phyloP scores from a whole-genome alignment of 305 asterid species.

The Fraxinus dipetala region DNA sequence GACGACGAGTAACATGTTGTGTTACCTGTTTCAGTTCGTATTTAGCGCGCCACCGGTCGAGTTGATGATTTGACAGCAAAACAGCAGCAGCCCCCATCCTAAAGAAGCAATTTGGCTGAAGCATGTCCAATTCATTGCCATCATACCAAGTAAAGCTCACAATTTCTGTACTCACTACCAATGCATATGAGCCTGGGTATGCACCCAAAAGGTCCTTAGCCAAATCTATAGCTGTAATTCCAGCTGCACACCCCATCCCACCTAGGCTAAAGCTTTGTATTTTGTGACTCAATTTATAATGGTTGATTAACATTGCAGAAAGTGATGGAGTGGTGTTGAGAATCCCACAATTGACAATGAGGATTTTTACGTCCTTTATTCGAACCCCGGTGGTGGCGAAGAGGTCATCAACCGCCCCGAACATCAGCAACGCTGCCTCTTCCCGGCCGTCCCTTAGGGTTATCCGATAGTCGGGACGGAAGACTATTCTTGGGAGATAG shows the following conservation, averaged over 20 bases:
- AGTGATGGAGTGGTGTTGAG: constrained; percentile 71
- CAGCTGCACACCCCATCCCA: constrained; percentile 75
- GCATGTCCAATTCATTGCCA: constrained; percentile 54
- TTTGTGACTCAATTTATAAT: constrained; percentile 44
- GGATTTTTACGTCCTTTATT: constrained; percentile 45
- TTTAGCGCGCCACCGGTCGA: constrained; percentile 54
- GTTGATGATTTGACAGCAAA: constrained; percentile 50
- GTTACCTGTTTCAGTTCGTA: constrained; percentile 57
- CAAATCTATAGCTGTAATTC: constrained; percentile 52
- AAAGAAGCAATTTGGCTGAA: constrained; percentile 64
- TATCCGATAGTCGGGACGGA: constrained; percentile 33
- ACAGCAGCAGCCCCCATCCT: constrained; percentile 63
- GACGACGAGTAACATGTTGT: not conserved
- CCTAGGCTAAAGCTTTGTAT: constrained; percentile 65
- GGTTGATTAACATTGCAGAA: constrained; percentile 67
- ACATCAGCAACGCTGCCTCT: constrained; percentile 50
- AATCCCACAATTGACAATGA: constrained; percentile 57
- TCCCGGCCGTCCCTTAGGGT: constrained; percentile 41
- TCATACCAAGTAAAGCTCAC: constrained; percentile 54
- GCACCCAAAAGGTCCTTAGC: constrained; percentile 56
- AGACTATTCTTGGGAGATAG: constrained; percentile 50
- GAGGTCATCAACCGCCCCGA: constrained; percentile 54
- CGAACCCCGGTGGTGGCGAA: constrained; percentile 38
- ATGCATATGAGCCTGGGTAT: constrained; percentile 48
- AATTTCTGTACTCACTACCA: constrained; percentile 62